phyloP scores from a whole-genome alignment of 2,329 filamentous ascomycete genomes.

The Cladosporium sp. region DNA sequence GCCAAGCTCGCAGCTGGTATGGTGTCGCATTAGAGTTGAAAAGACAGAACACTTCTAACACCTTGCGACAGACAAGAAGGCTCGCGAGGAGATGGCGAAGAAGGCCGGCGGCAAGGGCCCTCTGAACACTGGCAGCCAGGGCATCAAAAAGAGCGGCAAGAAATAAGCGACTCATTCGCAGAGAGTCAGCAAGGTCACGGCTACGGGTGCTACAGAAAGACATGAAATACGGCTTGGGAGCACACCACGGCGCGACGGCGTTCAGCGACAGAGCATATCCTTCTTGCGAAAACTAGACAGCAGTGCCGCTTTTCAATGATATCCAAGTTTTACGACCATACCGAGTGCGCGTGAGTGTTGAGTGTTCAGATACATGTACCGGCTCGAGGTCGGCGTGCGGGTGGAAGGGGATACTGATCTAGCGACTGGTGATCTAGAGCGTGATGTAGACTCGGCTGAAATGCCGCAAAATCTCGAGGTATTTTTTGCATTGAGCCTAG shows the following conservation, averaged over 20 bases:
- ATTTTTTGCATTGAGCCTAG: no score
- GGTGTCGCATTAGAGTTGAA: constrained; percentile 33
- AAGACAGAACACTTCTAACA: background rate
- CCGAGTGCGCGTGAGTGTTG: no score
- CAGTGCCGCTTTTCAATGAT: constrained; percentile 1
- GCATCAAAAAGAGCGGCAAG: constrained; percentile 98
- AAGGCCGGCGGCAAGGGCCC: constrained; percentile 86
- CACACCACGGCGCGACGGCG: background rate
- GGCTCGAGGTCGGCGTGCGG: no score
- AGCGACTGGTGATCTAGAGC: no score
- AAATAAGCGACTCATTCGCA: constrained; percentile 55
- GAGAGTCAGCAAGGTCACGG: background rate
- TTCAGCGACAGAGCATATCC: constrained; percentile 6
- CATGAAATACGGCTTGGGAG: background rate
- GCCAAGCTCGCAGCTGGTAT: constrained; percentile 79
- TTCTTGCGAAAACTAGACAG: background rate
- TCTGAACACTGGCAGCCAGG: constrained; percentile 75
- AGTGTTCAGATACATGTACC: no score
- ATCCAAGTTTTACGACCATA: constrained; percentile 1
- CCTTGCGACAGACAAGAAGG: constrained; percentile 54
- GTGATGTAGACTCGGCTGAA: no score
- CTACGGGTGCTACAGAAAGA: background rate
- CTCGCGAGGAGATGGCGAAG: constrained; percentile 75
- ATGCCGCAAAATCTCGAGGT: no score
- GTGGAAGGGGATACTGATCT: no score